Evolutionary conservation across 805 yeast species (phyloP), one percentile per base, ranked within the genome.

Genomic region (Diddensiella transvaalensis): DNA sequence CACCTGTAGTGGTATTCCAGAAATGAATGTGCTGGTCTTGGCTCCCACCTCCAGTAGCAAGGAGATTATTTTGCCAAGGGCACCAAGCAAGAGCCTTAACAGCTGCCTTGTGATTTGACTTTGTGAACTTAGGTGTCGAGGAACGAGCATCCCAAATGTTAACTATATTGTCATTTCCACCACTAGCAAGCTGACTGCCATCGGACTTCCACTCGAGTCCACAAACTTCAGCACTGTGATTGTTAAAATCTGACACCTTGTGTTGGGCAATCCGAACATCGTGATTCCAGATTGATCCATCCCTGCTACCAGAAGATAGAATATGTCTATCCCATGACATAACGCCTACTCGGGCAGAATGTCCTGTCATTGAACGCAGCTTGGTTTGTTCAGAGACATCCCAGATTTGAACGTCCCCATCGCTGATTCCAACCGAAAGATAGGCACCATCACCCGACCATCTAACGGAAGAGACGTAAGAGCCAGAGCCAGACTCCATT

Each of bases 21-120:
- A 93, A 87, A 67, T 91, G 91, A 50, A 91, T 86, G 41, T 83
- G 78, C 62, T 82, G 84, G 67, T 93, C 97, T 26, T 86, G 78
- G 10, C 95, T 84, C 13, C 99, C 99, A 45, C 99, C 99, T 4
- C 98, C 99, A 2, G 96, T 85, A n/a, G 97, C 97, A 45, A 91
- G 73, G 46, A 90, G 67, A 51, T 85, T 83, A 24, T 70, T 71
- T 58, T 87, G 91, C 64, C 84, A 84, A 1, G 98, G 98, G 62
- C 95, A 85, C 96, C 97, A 91, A 5, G 91, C 82, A 42, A 93
- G 66, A 1, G 98, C 97, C 67, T 93, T 93, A 3, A 91, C 96
- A 0, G 98, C 98, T 0, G 98, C 96, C 24, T 79, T 83, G 67
- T 91, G 99, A 47, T 80, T 79, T 15, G 83, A 77, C 63, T 89